Conservation (phyloP, 1,139 yeast genomes). For the Suhomyces bokatorum region DNA sequence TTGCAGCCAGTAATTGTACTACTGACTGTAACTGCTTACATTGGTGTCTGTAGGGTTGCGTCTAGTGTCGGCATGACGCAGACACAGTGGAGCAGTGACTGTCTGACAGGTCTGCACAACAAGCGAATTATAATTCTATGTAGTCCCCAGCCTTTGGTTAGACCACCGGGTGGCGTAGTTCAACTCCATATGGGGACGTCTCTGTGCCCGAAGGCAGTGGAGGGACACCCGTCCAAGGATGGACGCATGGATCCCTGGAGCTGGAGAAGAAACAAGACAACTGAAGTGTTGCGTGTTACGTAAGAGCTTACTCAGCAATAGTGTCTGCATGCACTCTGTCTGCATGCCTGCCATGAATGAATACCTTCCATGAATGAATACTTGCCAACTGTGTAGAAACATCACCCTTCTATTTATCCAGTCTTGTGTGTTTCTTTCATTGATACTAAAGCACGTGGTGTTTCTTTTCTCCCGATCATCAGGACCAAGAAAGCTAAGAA, state of each 20-base stretch:
- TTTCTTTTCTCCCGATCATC: too few species aligned
- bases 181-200: constrained; percentile 25
- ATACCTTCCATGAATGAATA: too few species aligned
- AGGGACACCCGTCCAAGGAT: constrained; percentile 1
- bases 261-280: neutral
- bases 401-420: too few species aligned
- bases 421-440: too few species aligned
- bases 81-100: too few species aligned
- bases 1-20: too few species aligned
- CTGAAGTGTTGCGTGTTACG: neutral
- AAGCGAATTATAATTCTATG: neutral
- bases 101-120: neutral
- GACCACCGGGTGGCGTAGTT: constrained; percentile 7
- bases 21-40: neutral
- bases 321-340: too few species aligned
- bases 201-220: constrained; percentile 4
- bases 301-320: neutral
- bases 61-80: neutral
- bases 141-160: constrained; percentile 29
- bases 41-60: neutral
- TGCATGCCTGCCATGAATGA: too few species aligned
- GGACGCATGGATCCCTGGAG: neutral
- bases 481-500: constrained; percentile 1
- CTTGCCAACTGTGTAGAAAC: too few species aligned
- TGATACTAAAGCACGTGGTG: neutral